Evolutionary conservation across 768 basidiomycete genomes (phyloP), one percentile per base, ranked within the genome.

Genomic region (Termitomyces eurrhizus): DNA sequence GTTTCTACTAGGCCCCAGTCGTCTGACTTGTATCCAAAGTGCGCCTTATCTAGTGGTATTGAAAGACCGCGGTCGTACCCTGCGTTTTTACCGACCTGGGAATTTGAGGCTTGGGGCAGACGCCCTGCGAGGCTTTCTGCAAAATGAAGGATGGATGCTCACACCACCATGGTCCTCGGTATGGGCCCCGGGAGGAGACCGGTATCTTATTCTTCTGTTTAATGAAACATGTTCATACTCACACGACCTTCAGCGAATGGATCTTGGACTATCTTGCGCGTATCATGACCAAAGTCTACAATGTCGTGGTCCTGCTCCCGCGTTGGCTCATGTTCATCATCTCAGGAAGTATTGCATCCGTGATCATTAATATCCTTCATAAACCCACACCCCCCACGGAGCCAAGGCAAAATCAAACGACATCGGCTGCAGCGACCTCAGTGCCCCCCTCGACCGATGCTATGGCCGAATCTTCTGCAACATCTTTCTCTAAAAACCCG

Each of bases 31-130:
- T 16, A 57, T 55, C 59, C 53, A 62, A 95, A 95, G 93, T 66
- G 91, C 90, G 3, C 94, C 94, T 0, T 82, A 82, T 60, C 72
- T 95, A 32, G 85, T 95, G 33, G 74, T 95, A 21, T 64, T 86
- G 51, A 84, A 81, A 51, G 82, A 94, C 65, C 80, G 89, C 35
- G 93, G 92, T 35, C 79, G 84, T 66, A 84, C 83, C 2, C 80
- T 96, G n/a, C 88, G 93, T 21, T 96, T 95, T 78, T 88, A 90
- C 71, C 80, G 78, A 60, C 81, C 88, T 7, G 78, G 81, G 14
- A 79, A 85, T 50, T 74, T 93, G 58, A 80, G 86, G 59, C 73
- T 92, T 6, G 79, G 75, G 35, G 78, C 82, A 3, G 85, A 86
- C 21, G 71, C 81, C 18, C 69, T 96, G 44, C 84, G 86, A 54